These are phyloP conservation scores for Globisporangium megalacanthum DNA, from an alignment of 352 stramenopile genomes.

Conservation along the genomic window DNA sequence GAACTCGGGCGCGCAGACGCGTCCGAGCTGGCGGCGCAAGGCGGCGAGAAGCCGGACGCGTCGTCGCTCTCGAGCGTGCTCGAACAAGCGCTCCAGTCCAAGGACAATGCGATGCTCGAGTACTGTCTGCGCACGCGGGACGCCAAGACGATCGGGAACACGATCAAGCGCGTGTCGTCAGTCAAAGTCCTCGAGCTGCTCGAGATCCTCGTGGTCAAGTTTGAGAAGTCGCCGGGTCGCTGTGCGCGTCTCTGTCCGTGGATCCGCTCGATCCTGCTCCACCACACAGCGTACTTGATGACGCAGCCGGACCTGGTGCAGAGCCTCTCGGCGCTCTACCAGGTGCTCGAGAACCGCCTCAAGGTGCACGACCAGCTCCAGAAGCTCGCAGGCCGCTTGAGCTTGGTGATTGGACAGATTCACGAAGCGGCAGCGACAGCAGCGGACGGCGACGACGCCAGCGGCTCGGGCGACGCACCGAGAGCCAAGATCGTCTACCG, in stretches of 20 bases:
- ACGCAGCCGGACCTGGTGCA: constrained; percentile 79
- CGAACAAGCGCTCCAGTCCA: constrained; percentile 79
- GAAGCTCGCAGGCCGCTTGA: constrained; percentile 76
- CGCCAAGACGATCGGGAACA: constrained; percentile 66
- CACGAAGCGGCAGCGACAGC: constrained; percentile 37
- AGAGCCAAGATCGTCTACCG: constrained; percentile 61
- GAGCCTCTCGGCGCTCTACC: constrained; percentile 77
- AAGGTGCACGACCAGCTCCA: constrained; percentile 80
- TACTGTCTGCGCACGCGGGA: constrained; percentile 78
- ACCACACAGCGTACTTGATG: constrained; percentile 84
- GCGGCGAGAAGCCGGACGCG: constrained; percentile 57
- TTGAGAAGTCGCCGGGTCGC: constrained; percentile 74
- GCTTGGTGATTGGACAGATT: constrained; percentile 80
- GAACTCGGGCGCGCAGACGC: constrained; percentile 49
- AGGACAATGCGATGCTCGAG: constrained; percentile 84
- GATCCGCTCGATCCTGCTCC: constrained; percentile 75
- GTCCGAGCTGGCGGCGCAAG: constrained; percentile 20
- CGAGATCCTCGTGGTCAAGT: constrained; percentile 76
- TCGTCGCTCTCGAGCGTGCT: constrained; percentile 79
- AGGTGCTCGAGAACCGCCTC: constrained; percentile 76
- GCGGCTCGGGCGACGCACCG: constrained; percentile 28
- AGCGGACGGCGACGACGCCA: constrained; percentile 18
- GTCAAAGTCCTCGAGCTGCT: constrained; percentile 75
- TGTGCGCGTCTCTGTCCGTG: constrained; percentile 76
- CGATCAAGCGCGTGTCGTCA: constrained; percentile 67